Percentiles rank a stretch among this genome's conserved stretches.
Conservation (phyloP, 2,329 filamentous ascomycete species). For the Fusarium sp. region DNA sequence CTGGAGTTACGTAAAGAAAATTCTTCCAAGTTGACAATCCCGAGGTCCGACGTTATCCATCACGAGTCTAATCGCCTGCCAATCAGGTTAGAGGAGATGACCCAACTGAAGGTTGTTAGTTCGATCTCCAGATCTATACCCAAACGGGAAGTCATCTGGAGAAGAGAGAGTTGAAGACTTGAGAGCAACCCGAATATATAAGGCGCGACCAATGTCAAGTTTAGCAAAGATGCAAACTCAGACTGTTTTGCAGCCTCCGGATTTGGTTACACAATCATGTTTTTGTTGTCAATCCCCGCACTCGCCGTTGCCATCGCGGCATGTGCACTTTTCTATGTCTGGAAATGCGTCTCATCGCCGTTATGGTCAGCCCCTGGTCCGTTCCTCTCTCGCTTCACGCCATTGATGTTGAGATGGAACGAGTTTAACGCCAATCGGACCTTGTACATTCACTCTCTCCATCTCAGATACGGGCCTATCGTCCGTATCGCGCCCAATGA, state of each 20-base stretch:
- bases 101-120: neutral
- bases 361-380: slow-evolving; percentile 60
- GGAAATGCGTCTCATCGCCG: slow-evolving; percentile 45
- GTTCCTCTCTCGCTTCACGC: slow-evolving; percentile 58
- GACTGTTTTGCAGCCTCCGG: neutral
- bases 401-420: slow-evolving; percentile 62
- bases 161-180: neutral
- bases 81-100: neutral
- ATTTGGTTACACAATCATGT: neutral
- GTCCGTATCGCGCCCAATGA: slow-evolving; percentile 68
- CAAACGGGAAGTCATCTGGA: slow-evolving; percentile 1
- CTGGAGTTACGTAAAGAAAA: neutral
- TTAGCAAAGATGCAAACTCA: neutral
- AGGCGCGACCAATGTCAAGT: neutral
- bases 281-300: neutral
- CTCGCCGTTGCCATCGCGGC: neutral
- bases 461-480: slow-evolving; percentile 64
- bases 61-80: neutral
- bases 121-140: slow-evolving; percentile 3
- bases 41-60: neutral
- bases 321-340: slow-evolving; percentile 24
- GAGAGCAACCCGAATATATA: neutral
- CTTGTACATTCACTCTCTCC: slow-evolving; percentile 64
- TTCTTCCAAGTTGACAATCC: neutral
- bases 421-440: slow-evolving; percentile 65